Evolutionary conservation across 2,329 filamentous ascomycete species (phyloP).

Genomic region (Penicillium sp.): DNA sequence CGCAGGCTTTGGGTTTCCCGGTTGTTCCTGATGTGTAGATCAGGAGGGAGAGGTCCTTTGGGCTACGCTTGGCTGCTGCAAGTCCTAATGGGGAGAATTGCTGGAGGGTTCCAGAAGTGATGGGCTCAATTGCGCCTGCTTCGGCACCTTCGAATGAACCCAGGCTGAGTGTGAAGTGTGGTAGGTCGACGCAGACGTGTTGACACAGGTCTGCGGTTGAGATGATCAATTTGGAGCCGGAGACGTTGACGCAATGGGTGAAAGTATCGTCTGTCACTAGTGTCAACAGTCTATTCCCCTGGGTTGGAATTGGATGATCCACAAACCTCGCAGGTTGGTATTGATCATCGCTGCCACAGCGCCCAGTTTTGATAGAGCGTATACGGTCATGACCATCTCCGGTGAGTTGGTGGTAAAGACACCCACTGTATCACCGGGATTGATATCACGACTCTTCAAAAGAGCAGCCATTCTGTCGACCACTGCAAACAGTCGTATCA

Average conservation of each 20-base stretch:
- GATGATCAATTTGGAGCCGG: slow-evolving; percentile 35
- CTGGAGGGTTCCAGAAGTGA: slow-evolving; percentile 22
- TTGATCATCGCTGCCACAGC: slow-evolving; percentile 42
- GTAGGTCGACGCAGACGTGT: slow-evolving; percentile 27
- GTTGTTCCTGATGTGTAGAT: slow-evolving; percentile 46
- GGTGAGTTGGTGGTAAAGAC: slow-evolving; percentile 44
- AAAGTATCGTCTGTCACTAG: slow-evolving; percentile 36
- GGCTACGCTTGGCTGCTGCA: slow-evolving; percentile 26
- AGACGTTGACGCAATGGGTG: slow-evolving; percentile 39
- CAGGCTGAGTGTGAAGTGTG: slow-evolving; percentile 34
- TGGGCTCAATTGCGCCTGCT: slow-evolving; percentile 17
- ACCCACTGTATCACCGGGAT: slow-evolving; percentile 37
- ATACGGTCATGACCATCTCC: slow-evolving; percentile 40
- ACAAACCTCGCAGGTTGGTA: slow-evolving; percentile 39
- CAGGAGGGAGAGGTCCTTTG: slow-evolving; percentile 31
- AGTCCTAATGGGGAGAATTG: slow-evolving; percentile 20
- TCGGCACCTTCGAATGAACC: slow-evolving; percentile 30
- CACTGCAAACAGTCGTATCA: slow-evolving; percentile 25
- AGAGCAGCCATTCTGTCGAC: slow-evolving; percentile 39
- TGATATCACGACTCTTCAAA: slow-evolving; percentile 32
- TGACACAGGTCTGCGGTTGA: slow-evolving; percentile 39
- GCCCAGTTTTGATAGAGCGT: slow-evolving; percentile 42
- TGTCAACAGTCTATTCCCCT: not conserved
- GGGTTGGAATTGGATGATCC: not conserved
- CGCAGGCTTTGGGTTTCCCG: slow-evolving; percentile 42